These are phyloP conservation scores for Capsicum baccatum DNA, from an alignment of 257 asterid species.

Conservation along the genomic window DNA sequence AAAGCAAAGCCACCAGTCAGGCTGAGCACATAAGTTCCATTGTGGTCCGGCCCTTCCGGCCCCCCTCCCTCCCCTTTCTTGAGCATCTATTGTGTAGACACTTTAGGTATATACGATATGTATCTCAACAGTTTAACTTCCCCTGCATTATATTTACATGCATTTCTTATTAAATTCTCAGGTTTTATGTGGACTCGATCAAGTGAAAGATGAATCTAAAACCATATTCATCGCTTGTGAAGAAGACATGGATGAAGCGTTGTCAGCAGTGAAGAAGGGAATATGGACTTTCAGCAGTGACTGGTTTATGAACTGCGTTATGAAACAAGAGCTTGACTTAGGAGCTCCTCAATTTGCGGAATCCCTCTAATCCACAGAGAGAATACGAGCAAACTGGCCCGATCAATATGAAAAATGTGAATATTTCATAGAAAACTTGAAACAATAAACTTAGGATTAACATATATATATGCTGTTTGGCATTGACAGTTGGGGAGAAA, in stretches of 20 bases:
- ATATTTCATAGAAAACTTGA: not conserved
- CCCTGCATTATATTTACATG: not conserved
- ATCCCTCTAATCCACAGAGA: conserved; percentile 52
- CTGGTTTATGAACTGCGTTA: conserved; percentile 85
- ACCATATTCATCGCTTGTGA: conserved; percentile 78
- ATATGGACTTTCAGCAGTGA: conserved; percentile 73
- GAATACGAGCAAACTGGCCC: not conserved
- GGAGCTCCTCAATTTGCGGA: conserved; percentile 84
- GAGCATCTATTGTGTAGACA: not conserved
- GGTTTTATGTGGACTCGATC: conserved; percentile 54
- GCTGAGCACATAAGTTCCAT: not conserved
- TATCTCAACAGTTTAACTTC: conserved; percentile 5
- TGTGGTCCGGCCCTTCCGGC: not conserved
- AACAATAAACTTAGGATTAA: not conserved
- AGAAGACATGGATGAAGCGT: conserved; percentile 84
- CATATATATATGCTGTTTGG: not conserved
- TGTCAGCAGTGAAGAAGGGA: conserved; percentile 66
- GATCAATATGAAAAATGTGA: not conserved
- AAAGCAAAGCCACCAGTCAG: not conserved
- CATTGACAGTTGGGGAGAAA: not conserved
- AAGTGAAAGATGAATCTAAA: conserved; percentile 53
- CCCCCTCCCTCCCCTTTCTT: not conserved
- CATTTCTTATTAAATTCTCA: conserved; percentile 33
- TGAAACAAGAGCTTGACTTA: conserved; percentile 86
- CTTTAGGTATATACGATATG: not conserved